phyloP scores from a whole-genome alignment of 495 filamentous ascomycete genomes.

The Tuber microsphaerosporum region DNA sequence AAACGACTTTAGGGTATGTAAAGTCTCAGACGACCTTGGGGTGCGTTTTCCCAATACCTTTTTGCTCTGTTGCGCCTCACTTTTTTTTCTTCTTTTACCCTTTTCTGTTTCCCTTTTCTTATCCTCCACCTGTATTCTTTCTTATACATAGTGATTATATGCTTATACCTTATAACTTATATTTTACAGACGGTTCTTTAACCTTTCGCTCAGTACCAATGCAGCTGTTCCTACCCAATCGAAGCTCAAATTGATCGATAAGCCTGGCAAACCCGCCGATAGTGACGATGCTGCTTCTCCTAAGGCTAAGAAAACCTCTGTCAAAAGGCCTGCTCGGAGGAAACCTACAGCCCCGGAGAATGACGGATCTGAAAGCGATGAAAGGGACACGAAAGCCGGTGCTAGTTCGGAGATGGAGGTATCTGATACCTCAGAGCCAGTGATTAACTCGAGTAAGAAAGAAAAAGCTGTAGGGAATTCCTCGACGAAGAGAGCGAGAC shows the following conservation, averaged over 20 bases:
- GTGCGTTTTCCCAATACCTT: conserved; percentile 52
- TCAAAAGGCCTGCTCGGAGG: neutral
- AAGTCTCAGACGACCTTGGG: conserved; percentile 72
- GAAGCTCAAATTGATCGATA: conserved; percentile 44
- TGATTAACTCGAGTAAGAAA: neutral
- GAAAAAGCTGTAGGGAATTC: neutral
- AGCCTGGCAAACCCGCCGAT: neutral
- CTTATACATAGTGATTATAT: neutral
- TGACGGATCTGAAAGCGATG: neutral
- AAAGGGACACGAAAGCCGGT: neutral
- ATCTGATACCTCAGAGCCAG: neutral
- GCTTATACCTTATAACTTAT: conserved; percentile 16
- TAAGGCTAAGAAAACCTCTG: neutral
- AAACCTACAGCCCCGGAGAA: neutral
- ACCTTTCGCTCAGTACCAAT: conserved; percentile 50
- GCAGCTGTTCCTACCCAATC: conserved; percentile 61
- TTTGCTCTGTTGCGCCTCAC: conserved; percentile 13
- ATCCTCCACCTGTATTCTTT: neutral
- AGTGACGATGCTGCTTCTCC: neutral
- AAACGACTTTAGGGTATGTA: conserved; percentile 92
- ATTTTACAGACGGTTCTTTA: conserved; percentile 62
- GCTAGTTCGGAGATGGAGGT: neutral
- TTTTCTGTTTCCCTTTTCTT: neutral
- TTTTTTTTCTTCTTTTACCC: neutral
- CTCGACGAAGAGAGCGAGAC: neutral